Base-by-base conservation (phyloP, 1,284 basidiomycete species). In the Ustilago trichophora region DNA sequence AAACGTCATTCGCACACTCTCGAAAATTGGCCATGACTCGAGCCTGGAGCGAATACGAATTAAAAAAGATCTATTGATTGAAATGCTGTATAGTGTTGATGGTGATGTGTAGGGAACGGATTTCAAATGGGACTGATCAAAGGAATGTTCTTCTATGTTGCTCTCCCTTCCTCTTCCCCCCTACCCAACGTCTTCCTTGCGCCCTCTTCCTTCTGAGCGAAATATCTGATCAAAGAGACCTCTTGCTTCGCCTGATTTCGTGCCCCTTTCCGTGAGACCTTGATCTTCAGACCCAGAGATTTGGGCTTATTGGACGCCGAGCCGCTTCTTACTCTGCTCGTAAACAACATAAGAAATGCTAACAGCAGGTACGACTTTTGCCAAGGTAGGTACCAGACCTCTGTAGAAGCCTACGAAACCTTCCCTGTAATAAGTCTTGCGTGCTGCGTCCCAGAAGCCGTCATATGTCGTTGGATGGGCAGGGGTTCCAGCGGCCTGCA, bases 341-440 rank as follows among this genome's bases (percentile, higher is more conserved):
- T 81, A 81, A 1, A 80, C 78, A 18, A 80, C 78, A 42, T 81
- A 81, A 36, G 72, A 75, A 40, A 81, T 81, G 3, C 73, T 76
- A 7, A 81, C 74, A 8, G 74, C 74, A 0, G 74, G 74, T 1
- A 74, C 76, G 8, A 76, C 76, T 32, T 97, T 98, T 38, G 93
- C 91, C 72, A 96, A 85, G 40, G 91, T 93, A 29, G 92, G 93
- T 52, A 92, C 86, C 68, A 95, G 83, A 31, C 95, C 95, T 40
- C 93, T 89, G 83, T 99, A 99, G 82, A 98, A 92, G 3, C 95
- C 95, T 65, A 89, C 86, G 89, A 92, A 91, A 0, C 95, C 95
- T 80, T 98, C 95, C 18, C 87, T 86, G 42, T 86, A 84, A 82
- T 91, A 91, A 18, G 95, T 98, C 80, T 89, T 90, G 37, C 85